Evolutionary conservation across 768 basidiomycete genomes (phyloP), one percentile per base, ranked within the genome.

Genomic region (Krasilnikovozyma curviuscula): DNA sequence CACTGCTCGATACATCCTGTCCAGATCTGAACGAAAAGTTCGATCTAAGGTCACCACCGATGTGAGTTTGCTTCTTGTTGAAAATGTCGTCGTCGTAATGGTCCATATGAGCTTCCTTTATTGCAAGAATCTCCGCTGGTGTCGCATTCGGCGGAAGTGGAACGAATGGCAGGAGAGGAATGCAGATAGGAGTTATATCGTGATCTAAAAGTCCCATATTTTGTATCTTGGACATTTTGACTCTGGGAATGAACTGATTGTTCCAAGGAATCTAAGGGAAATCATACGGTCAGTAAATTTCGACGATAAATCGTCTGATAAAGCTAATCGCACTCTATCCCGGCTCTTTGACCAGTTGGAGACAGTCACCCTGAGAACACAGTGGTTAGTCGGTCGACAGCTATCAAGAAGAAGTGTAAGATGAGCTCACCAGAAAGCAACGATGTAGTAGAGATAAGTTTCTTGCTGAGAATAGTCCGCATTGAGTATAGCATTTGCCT

Each of bases 201-300:
- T n/a, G n/a, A n/a, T n/a, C n/a, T n/a, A n/a, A n/a, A n/a, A n/a
- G n/a, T n/a, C n/a, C n/a, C 39, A 25, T 5, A 33, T n/a, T 33
- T 23, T 25, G 13, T 21, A 40, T 25, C 18, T 42, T 42, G 34
- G 34, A 23, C 50, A 52, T 52, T 46, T 52, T 52, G 39, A 52
- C 50, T 5, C 50, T 40, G 6, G 50, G 45, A 14, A 52, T 28
- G 32, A 52, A 52, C 40, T 33, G 30, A 18, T 42, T 46, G 7
- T 32, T 32, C 8, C 40, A 41, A 27, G 46, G 37, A 5, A 25
- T 39, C 49, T 50, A 29, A 7, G 1, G 27, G 33, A 16, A n/a
- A 18, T 21, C 27, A 1, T 5, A 5, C 10, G 23, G 18, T 27
- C 23, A 33, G 24, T 25, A 19, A 14, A 46, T 10, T 12, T 8